Evolutionary conservation across 306 rosid genomes (phyloP).

Genomic region (Cucurbita argyrosperma): DNA sequence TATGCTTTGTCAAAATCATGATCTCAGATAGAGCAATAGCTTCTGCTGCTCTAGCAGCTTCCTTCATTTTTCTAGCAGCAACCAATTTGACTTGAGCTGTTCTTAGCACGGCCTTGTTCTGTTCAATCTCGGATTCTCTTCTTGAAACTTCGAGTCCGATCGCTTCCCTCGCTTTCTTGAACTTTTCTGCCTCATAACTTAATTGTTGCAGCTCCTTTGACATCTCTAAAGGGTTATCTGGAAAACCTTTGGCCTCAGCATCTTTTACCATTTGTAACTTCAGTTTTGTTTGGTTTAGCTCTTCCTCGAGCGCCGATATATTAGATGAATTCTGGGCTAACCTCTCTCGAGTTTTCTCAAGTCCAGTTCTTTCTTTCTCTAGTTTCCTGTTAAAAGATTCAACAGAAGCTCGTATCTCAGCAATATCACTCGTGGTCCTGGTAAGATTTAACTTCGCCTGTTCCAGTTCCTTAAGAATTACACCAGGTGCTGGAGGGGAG

Average conservation of each 20-base stretch:
- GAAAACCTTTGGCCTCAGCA: constrained; percentile 30
- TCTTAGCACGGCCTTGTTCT: constrained; percentile 49
- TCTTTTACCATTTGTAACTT: constrained; percentile 52
- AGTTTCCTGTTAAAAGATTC: constrained; percentile 52
- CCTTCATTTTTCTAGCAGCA: constrained; percentile 90
- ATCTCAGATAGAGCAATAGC: constrained; percentile 62
- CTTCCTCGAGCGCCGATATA: constrained; percentile 61
- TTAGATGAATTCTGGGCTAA: constrained; percentile 49
- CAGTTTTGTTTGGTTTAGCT: constrained; percentile 51
- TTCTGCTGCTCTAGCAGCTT: constrained; percentile 87
- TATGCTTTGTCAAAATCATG: constrained; percentile 39
- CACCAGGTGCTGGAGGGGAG: constrained; percentile 33
- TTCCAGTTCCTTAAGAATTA: constrained; percentile 61
- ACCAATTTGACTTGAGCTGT: constrained; percentile 67
- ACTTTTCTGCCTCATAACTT: constrained; percentile 58
- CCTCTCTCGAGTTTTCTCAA: constrained; percentile 69
- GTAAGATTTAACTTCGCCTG: constrained; percentile 73
- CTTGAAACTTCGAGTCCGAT: constrained; percentile 43
- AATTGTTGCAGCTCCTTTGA: constrained; percentile 54
- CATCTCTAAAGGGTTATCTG: constrained; percentile 31
- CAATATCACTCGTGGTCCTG: constrained; percentile 58
- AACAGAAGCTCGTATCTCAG: constrained; percentile 66
- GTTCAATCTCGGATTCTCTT: constrained; percentile 66
- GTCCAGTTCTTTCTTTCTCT: constrained; percentile 58
- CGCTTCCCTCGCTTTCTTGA: constrained; percentile 59